Base-by-base conservation (phyloP, 2,329 filamentous ascomycete species). In the Fusarium chaquense region DNA sequence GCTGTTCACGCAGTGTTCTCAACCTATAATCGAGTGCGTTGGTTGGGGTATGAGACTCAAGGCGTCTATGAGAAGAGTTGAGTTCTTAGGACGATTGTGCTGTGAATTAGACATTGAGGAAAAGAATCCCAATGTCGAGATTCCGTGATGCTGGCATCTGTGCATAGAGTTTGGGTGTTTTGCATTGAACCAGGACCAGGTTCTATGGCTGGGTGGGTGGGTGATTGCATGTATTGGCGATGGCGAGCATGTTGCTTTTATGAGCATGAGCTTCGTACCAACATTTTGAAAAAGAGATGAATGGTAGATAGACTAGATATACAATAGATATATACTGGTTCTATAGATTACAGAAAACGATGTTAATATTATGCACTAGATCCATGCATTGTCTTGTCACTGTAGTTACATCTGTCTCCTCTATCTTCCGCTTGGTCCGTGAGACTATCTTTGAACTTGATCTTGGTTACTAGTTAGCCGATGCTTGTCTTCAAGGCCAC, bases 41-140 rank as follows among this genome's bases (percentile, higher is more conserved):
- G 67, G 70, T 20, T 72, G 62, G 58, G 72, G 73, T 10, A 69
- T 74, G 54, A 66, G 63, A 41, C 24, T 75, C n/a, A 67, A 66
- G 32, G 73, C 71, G 43, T 66, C 58, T 47, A 75, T 75, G 73
- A 59, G 66, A 35, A 66, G 61, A 24, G 62, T 72, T 18, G 71
- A 74, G 47, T 75, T 75, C 44, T 46, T 75, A 20, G 73, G 73
- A 20, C 52, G 73, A 38, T 50, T 74, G 13, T 72, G 67, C 45
- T 75, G 73, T 38, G 73, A 75, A 63, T 49, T 75, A 58, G 72
- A 73, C 13, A 73, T 75, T 24, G 73, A 75, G 12, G 72, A 74
- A 58, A 71, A 65, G 52, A 68, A 74, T 15, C 60, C 59, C 11
- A 62, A 65, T 43, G 57, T 64, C 20, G 62, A 66, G 56, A 41